Evolutionary conservation across 164 flowering plant genomes (phyloP).

Genomic region (Annona cherimola): DNA sequence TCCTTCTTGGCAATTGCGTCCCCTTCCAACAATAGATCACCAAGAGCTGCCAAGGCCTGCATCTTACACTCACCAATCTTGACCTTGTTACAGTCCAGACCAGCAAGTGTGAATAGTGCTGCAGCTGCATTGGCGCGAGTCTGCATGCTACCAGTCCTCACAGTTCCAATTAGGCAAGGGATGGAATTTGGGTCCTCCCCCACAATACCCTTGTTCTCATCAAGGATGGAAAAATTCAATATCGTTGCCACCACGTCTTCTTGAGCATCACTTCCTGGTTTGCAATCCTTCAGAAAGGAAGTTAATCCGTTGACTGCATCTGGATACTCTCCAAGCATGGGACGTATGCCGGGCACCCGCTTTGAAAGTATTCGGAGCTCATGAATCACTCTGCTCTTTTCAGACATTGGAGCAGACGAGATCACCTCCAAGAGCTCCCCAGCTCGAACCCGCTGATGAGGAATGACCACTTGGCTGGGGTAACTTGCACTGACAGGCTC

Average conservation of each 20-base stretch:
- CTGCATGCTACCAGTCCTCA: constrained; percentile 52
- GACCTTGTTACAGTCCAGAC: constrained; percentile 63
- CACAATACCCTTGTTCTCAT: constrained; percentile 75
- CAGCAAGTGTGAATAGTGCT: constrained; percentile 74
- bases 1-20: constrained; percentile 65
- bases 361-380: constrained; percentile 72
- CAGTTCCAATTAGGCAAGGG: constrained; percentile 53
- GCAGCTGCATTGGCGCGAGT: constrained; percentile 85
- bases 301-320: constrained; percentile 54
- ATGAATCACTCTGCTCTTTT: constrained; percentile 61
- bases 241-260: constrained; percentile 81
- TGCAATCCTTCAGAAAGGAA: constrained; percentile 32
- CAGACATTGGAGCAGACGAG: constrained; percentile 29
- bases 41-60: constrained; percentile 59
- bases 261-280: constrained; percentile 43
- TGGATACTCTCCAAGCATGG: constrained; percentile 51
- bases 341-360: constrained; percentile 55
- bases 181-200: constrained; percentile 63
- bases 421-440: constrained; percentile 40
- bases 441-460: constrained; percentile 40
- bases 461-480: constrained; percentile 28
- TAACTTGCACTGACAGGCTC: constrained; percentile 7
- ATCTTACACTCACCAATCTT: constrained; percentile 66
- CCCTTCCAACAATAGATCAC: constrained; percentile 64
- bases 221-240: constrained; percentile 61